Base-by-base conservation (phyloP, 2,329 filamentous ascomycete species). In the Leptodontidium sp. region DNA sequence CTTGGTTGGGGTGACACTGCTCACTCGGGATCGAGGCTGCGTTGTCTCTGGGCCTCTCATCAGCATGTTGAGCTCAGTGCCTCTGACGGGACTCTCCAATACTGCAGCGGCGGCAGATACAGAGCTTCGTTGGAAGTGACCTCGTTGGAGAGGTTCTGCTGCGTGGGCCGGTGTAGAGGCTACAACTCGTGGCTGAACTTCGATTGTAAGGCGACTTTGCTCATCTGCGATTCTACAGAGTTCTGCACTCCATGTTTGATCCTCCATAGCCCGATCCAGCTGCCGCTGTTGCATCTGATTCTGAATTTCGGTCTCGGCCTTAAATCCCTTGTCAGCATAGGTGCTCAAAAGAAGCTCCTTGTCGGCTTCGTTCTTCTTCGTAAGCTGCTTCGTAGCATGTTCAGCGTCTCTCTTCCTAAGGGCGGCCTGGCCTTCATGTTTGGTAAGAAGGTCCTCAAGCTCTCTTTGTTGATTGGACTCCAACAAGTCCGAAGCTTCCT, bases 1-100 rank as follows among this genome's bases (percentile, higher is more conserved):
- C 35, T 59, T 59, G n/a, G 35, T 59, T 2, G 35, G 57, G 15
- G 57, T 59, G 14, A 59, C 21, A n/a, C 57, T 59, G n/a, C 5
- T 26, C 6, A 2, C 57, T 45, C 21, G 38, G 21, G 14, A 12
- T 15, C 8, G 32, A 24, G 55, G 14, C 32, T 58, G n/a, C 12
- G 38, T 4, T 24, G 47, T 9, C 11, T 9, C n/a, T 26, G n/a
- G 38, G 9, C 38, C 38, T 59, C 57, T 45, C 50, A 32, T 12
- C 24, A 12, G 12, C 9, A n/a, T 11, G 6, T 14, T 15, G 24
- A 14, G 35, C 11, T 43, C 57, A 1, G 3, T 2, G 21, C 4
- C 11, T 29, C 21, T 43, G 2, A 5, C 21, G 14, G 21, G 38
- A 26, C 38, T 45, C 35, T 59, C 29, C 3, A 45, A 40, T 6